Conservation (phyloP, 352 stramenopile species). For the Blastocystis sp. region DNA sequence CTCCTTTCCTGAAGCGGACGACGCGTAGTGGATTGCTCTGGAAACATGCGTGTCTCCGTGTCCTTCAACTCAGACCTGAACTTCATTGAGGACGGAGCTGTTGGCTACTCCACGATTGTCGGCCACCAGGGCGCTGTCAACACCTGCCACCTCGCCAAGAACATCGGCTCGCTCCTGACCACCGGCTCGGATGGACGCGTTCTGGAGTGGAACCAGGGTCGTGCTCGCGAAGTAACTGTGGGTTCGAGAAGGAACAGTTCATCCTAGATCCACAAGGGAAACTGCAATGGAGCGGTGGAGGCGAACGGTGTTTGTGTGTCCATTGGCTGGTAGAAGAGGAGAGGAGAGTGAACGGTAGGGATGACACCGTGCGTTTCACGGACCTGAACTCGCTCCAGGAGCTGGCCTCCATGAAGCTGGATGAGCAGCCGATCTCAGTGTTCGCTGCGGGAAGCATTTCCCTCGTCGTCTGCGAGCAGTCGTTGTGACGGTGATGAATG, state of each 20-base stretch:
- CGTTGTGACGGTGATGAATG: too few relatives aligned
- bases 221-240: constrained; percentile 62
- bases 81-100: constrained; percentile 39
- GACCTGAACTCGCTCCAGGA: constrained; percentile 68
- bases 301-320: constrained; percentile 67
- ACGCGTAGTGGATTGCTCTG: constrained; percentile 11
- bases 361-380: constrained; percentile 66
- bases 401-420: constrained; percentile 64
- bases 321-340: constrained; percentile 71
- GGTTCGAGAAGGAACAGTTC: constrained; percentile 63
- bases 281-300: constrained; percentile 67
- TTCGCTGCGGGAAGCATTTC: constrained; percentile 71
- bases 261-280: constrained; percentile 66
- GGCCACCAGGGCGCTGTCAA: constrained; percentile 39
- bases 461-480: constrained; percentile 61
- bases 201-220: constrained; percentile 66
- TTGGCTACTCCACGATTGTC: constrained; percentile 13
- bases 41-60: background rate
- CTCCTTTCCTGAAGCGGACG: background rate
- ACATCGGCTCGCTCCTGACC: constrained; percentile 67
- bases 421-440: constrained; percentile 61
- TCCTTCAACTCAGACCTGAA: constrained; percentile 46
- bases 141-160: background rate
- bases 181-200: constrained; percentile 73
- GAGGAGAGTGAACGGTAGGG: constrained; percentile 58